Base-by-base conservation (phyloP, 2,329 filamentous ascomycete genomes). In the Curvularia eragrostidis region DNA sequence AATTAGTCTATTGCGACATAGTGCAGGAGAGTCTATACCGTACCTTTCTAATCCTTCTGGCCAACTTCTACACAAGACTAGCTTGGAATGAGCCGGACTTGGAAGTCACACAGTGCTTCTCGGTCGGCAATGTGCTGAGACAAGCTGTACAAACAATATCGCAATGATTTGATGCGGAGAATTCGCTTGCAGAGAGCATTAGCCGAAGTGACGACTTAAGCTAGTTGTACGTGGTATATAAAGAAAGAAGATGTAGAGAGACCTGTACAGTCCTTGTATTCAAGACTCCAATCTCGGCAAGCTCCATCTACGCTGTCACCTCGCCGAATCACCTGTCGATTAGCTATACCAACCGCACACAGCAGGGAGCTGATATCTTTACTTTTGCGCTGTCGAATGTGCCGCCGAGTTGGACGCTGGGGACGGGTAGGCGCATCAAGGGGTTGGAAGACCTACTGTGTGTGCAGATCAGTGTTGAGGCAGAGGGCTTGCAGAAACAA, bases 331-430 rank as follows among this genome's bases (percentile, higher is more conserved):
- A 13, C 12, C 30, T 32, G 10, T 32, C 30, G 30, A 32, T 32
- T 32, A 32, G 30, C 8, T 32, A 32, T 15, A 9, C 30, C 8
- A 32, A 32, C 13, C 30, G 50, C 5, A 68, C 64, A 1, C 65
- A 68, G 28, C 46, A 58, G 1, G 65, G 67, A 15, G 59, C 56
- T 19, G 47, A 65, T n/a, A 54, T 68, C 13, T 69, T 68, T 18
- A 67, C 65, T 1, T 66, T 63, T 54, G 56, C 59, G 23, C 34
- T 66, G 36, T 60, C 58, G 3, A 62, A 61, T 38, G 57, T 66
- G n/a, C 66, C 66, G 10, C 66, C 64, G 9, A 52, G 48, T 7
- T 68, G 64, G 62, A 65, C 53, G 6, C 39, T 65, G 18, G 48
- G 54, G 1, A 58, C 55, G 1, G 62, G 61, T 0, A 51, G 61